Evolutionary conservation across 2,329 filamentous ascomycete species (phyloP).

Genomic region (Ophiosphaerella korrae): DNA sequence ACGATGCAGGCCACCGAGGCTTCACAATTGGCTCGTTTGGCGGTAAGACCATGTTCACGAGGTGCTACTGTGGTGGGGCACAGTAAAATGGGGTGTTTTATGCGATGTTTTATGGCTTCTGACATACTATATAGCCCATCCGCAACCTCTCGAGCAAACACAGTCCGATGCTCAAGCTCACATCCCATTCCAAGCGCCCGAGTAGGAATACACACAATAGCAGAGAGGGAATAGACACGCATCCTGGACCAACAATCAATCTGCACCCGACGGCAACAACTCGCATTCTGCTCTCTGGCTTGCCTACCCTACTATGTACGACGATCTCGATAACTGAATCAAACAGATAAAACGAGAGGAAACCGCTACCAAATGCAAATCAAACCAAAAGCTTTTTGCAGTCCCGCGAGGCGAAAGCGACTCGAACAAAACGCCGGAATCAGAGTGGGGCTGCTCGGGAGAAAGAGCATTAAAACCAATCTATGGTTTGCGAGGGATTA

Average conservation of each 20-base stretch:
- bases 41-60: constrained; percentile 24
- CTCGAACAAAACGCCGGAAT: constrained; percentile 28
- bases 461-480: constrained; percentile 40
- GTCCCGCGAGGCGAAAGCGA: constrained; percentile 27
- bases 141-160: no score
- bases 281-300: constrained; percentile 23
- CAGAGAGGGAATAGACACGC: constrained; percentile 7
- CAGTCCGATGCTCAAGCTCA: no score
- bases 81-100: constrained; percentile 11
- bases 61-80: constrained; percentile 15
- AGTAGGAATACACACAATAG: constrained; percentile 12
- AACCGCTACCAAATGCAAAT: constrained; percentile 39
- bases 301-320: constrained; percentile 29
- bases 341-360: constrained; percentile 23
- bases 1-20: constrained; percentile 36
- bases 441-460: constrained; percentile 37
- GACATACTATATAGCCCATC: constrained; percentile 18
- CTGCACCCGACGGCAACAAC: constrained; percentile 15
- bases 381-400: constrained; percentile 39
- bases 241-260: constrained; percentile 16
- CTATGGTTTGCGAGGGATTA: constrained; percentile 32
- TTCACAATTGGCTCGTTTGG: constrained; percentile 17
- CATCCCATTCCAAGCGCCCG: neutral
- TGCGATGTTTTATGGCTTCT: constrained; percentile 28
- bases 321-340: constrained; percentile 22